A percentile compares a stretch with the other conserved stretches of the same genome.
Conservation (phyloP, 768 basidiomycete genomes). For the Dioszegia crocea region DNA sequence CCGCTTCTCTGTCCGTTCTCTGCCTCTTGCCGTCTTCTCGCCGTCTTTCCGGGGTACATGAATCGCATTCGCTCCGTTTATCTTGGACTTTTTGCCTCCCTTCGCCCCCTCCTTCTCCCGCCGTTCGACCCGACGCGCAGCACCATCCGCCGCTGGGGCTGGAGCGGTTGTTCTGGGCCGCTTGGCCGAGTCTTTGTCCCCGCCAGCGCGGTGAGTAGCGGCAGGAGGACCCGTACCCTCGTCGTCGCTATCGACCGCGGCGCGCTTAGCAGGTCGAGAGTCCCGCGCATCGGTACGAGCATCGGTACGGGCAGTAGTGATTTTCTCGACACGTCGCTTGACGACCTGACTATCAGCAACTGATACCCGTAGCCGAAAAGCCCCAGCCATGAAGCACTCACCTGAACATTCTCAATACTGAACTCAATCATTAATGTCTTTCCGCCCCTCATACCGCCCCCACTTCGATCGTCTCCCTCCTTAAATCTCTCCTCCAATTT, state of each 20-base stretch:
- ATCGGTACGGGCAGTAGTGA: conserved; percentile 30
- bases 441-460: conserved; percentile 50
- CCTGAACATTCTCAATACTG: conserved; percentile 90
- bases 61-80: not conserved
- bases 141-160: conserved; percentile 3
- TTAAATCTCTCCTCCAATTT: conserved; percentile 60
- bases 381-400: conserved; percentile 14
- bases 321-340: conserved; percentile 62
- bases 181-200: no score
- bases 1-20: conserved; percentile 11
- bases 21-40: conserved; percentile 15
- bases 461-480: conserved; percentile 37
- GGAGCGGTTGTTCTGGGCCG: not conserved
- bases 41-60: not conserved
- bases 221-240: conserved; percentile 6
- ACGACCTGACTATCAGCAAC: conserved; percentile 54
- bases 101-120: not conserved
- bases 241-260: conserved; percentile 35
- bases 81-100: conserved; percentile 5
- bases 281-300: conserved; percentile 1
- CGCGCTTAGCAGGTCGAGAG: conserved; percentile 9
- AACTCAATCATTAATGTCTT: conserved; percentile 81
- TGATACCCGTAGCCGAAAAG: not conserved
- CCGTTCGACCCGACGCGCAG: conserved; percentile 1
- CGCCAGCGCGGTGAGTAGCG: no score